Base-by-base conservation (phyloP, 805 yeast genomes). In the Huiozyma naganishii region DNA sequence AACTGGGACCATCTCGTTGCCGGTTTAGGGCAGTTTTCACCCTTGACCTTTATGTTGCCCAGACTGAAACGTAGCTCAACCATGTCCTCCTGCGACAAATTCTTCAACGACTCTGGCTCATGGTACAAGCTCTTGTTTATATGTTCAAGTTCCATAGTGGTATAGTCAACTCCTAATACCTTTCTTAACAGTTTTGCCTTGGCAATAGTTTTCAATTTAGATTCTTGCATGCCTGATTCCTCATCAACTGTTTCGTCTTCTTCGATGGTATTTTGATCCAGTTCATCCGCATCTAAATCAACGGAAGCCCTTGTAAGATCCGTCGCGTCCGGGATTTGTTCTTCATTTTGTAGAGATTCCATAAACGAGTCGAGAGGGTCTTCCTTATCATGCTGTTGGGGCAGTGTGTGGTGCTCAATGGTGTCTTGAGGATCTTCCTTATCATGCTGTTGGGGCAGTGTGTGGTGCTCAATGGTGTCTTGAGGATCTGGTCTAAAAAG, bases 1-100 rank as follows among this genome's bases (percentile, higher is more conserved):
- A 88, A 66, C 48, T 86, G 90, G 3, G 83, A 69, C 94, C 97
- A 90, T 43, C 76, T 74, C 36, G 71, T 54, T 0, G 87, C 75
- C 0, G 97, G 96, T 27, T 70, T 68, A 1, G 82, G 79, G 36
- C 76, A 71, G 36, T 67, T 58, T 0, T 53, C 48, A 0, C 95
- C 95, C 41, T 74, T 62, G 2, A 85, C 77, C 40, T 74, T 74
- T 30, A 87, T 79, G n/a, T 82, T 80, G 47, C 79, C 88, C 37
- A 78, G 54, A 39, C 64, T 63, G 11, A 71, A 52, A 39, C 92
- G 61, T 6, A 81, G 54, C 6, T 68, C 70, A 1, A 70, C 70
- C 1, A 81, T 77, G 41, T 84, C 88, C 34, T 72, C 76, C 0
- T 64, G 66, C 0, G 77, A 63, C 43, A 83, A 57, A 0, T 58